A percentile compares a stretch with the other conserved stretches of the same genome.
Conservation (phyloP, 768 basidiomycete species). For the Arthromyces matolae region DNA sequence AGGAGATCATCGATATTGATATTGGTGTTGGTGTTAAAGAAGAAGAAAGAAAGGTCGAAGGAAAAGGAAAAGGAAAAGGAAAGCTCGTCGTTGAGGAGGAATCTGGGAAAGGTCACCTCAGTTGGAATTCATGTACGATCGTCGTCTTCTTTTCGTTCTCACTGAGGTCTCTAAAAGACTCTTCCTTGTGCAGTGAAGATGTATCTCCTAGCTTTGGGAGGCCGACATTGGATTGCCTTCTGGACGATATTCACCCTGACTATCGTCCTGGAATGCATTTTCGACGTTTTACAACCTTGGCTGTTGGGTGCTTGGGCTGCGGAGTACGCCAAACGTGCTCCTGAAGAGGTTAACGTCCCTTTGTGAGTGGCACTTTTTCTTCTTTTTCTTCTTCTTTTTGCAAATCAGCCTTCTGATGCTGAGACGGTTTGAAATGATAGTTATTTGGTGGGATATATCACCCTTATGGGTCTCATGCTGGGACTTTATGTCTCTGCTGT, state of each 20-base stretch:
- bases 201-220: constrained; percentile 34
- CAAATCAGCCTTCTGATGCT: no score
- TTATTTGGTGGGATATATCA: constrained; percentile 25
- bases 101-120: constrained; percentile 59
- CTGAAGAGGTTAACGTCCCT: background rate
- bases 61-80: background rate
- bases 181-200: constrained; percentile 31
- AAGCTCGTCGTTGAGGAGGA: constrained; percentile 28
- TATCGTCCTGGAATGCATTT: background rate
- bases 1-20: no score
- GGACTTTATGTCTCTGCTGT: constrained; percentile 25
- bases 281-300: background rate
- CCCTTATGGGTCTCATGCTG: constrained; percentile 25
- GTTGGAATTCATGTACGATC: constrained; percentile 39
- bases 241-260: constrained; percentile 24
- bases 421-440: background rate
- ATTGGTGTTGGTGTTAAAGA: constrained; percentile 12
- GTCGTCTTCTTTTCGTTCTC: constrained; percentile 1
- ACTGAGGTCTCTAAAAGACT: constrained; percentile 18
- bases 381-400: no score
- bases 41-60: background rate
- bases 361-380: background rate
- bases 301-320: background rate
- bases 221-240: constrained; percentile 18
- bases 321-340: background rate